Evolutionary conservation across 2,329 filamentous ascomycete species (phyloP).

Genomic region (Clonostachys rosea): DNA sequence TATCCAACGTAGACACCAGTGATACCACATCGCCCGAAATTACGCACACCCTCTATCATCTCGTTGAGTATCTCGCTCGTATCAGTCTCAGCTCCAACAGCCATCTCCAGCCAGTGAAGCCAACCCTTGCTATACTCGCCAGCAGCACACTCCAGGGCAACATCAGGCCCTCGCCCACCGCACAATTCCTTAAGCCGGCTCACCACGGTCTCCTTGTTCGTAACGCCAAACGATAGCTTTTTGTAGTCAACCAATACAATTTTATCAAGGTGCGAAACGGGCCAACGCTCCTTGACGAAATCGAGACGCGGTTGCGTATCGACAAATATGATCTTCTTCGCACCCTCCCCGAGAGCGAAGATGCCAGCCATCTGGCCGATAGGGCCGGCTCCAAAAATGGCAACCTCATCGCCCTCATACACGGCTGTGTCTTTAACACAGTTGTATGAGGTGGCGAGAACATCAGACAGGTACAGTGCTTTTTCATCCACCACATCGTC

Average conservation of each 20-base stretch:
- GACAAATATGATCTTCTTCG: conserved; percentile 71
- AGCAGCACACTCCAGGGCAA: conserved; percentile 62
- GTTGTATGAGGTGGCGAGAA: conserved; percentile 75
- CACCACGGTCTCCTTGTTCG: conserved; percentile 58
- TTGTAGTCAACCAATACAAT: conserved; percentile 68
- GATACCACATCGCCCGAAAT: conserved; percentile 69
- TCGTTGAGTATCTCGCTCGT: conserved; percentile 78
- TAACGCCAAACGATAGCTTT: conserved; percentile 51
- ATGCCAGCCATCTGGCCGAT: conserved; percentile 81
- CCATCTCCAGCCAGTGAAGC: conserved; percentile 53
- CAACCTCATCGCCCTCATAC: conserved; percentile 71
- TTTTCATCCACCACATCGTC: conserved; percentile 81
- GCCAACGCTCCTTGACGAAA: conserved; percentile 60
- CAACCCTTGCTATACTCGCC: conserved; percentile 60
- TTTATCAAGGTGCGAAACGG: conserved; percentile 39
- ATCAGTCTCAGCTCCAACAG: conserved; percentile 72
- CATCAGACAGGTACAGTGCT: conserved; percentile 73
- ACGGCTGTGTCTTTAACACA: conserved; percentile 79
- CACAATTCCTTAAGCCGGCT: conserved; percentile 69
- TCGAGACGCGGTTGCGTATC: conserved; percentile 69
- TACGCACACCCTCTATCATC: conserved; percentile 70
- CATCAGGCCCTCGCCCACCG: conserved; percentile 69
- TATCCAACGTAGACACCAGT: conserved; percentile 67
- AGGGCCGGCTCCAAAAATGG: conserved; percentile 81
- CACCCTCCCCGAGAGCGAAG: conserved; percentile 72